Percentiles rank a stretch among this genome's conserved stretches.
phyloP scores from a whole-genome alignment of 176 grass and related monocot species.

The Miscanthus lutarioriparius region DNA sequence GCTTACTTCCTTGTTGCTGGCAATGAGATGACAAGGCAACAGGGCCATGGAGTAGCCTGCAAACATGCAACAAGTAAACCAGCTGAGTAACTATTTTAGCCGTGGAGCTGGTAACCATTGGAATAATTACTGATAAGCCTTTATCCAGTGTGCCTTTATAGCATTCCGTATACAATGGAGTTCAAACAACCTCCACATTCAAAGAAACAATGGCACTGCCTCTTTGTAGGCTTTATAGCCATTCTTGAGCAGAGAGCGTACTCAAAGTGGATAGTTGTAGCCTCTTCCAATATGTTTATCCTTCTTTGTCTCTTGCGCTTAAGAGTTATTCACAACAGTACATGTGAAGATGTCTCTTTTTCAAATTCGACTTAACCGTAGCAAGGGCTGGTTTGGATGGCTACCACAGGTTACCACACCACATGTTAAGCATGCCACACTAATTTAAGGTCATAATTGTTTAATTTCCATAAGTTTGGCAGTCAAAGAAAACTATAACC shows the following conservation, averaged over 20 bases:
- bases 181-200: neutral
- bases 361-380: neutral
- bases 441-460: neutral
- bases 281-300: neutral
- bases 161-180: neutral
- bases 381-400: neutral
- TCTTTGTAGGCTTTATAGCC: neutral
- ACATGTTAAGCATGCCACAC: neutral
- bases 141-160: neutral
- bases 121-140: conserved; percentile 16
- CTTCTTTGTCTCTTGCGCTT: neutral
- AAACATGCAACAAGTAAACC: conserved; percentile 62
- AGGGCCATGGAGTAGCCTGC: conserved; percentile 51
- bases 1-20: conserved; percentile 91
- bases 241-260: neutral
- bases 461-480: neutral
- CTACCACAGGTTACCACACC: neutral
- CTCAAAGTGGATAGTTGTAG: neutral
- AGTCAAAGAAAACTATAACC: neutral
- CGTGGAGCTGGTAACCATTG: neutral
- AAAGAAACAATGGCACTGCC: neutral
- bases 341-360: neutral
- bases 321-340: neutral
- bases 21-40: conserved; percentile 85
- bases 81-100: conserved; percentile 19